Evolutionary conservation across 257 asterid species (phyloP).

Genomic region (Jasminum sambac): DNA sequence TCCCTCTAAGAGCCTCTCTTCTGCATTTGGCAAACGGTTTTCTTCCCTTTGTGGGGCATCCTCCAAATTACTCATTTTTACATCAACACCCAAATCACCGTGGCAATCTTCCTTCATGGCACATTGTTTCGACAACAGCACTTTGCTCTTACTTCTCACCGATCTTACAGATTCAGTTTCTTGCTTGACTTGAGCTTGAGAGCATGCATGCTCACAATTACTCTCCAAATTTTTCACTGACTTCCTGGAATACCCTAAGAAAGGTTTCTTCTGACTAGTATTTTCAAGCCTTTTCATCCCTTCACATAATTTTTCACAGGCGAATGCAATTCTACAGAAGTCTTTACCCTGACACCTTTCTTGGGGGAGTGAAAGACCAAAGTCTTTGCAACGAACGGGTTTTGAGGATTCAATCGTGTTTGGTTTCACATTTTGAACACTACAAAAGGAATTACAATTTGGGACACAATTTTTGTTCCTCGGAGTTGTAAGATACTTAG

Average conservation of each 20-base stretch:
- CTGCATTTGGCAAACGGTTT: neutral
- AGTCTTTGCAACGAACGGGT: constrained; percentile 54
- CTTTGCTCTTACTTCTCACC: constrained; percentile 22
- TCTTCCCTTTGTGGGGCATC: constrained; percentile 12
- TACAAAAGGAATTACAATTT: constrained; percentile 50
- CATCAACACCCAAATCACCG: constrained; percentile 12
- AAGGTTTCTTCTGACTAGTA: constrained; percentile 55
- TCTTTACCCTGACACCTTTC: constrained; percentile 51
- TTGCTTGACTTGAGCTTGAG: constrained; percentile 28
- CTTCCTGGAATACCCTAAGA: constrained; percentile 38
- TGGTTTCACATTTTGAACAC: constrained; percentile 68
- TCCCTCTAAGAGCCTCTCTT: constrained; percentile 4
- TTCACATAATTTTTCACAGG: constrained; percentile 59
- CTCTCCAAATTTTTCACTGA: constrained; percentile 32
- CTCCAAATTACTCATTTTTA: constrained; percentile 8
- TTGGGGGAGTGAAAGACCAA: constrained; percentile 71
- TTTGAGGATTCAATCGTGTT: constrained; percentile 39
- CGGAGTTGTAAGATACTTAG: constrained; percentile 92
- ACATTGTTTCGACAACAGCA: constrained; percentile 17
- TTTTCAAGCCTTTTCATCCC: constrained; percentile 74
- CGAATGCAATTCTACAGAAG: constrained; percentile 52
- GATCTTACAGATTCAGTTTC: constrained; percentile 22
- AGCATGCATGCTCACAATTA: constrained; percentile 19
- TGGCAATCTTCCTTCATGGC: constrained; percentile 15
- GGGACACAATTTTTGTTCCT: constrained; percentile 57